Evolutionary conservation across 164 flowering plant genomes (phyloP), one percentile per base, ranked within the genome.

Genomic region (Kingdonia uniflora): DNA sequence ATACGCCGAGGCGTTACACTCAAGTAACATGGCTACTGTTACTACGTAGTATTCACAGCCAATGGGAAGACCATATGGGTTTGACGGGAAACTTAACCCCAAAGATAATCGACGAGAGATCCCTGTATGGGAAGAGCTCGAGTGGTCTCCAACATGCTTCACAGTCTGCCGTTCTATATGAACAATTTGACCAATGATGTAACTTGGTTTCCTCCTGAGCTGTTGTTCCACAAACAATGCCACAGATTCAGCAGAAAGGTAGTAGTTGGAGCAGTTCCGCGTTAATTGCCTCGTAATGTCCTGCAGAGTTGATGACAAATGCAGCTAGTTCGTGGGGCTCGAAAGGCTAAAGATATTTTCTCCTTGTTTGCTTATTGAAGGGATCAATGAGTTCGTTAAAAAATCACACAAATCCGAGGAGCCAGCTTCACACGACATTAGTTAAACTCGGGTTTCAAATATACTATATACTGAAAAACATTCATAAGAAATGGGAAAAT

Each of bases 311-410:
- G 42, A 77, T 80, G 60, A 94, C 76, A 66, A 94, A 94, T 16
- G 99, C 99, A 29, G 88, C 97, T 51, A 84, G 73, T 71, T 89
- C 96, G 43, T 79, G 99, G 56, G 89, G 78, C 72, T 87, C 95
- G 54, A 94, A 57, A 41, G 85, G 84, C 76, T 54, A 86, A 86
- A n/a, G 87, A 84, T 54, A 92, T 86, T 71, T 71, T 86, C 62
- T 94, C 99, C 76, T 89, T 87, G 78, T 81, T 89, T 49, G 79
- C 92, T 97, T 89, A 84, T 60, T 33, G 8, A 25, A 41, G 29
- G 23, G 45, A 29, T 29, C 35, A 29, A 29, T 29, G 35, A 3
- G 35, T n/a, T n/a, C n/a, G n/a, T n/a, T n/a, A n/a, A n/a, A n/a
- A n/a, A n/a, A n/a, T n/a, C n/a, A n/a, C n/a, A n/a, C n/a, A n/a